Base-by-base conservation (phyloP, 1,284 basidiomycete species). In the Boletus sp. region DNA sequence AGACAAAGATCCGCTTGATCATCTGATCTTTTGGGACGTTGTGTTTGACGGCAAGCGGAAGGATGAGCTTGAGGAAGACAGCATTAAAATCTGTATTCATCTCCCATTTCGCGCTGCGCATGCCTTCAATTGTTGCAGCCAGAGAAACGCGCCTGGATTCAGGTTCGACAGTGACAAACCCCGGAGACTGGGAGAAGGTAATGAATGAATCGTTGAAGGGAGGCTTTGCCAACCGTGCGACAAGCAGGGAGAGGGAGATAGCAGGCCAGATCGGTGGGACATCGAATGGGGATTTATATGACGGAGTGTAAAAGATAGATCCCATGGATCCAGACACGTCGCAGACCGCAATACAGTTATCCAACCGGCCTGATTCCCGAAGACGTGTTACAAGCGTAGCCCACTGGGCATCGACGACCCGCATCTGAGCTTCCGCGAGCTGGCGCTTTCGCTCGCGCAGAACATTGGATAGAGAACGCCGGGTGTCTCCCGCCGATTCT, bases 271-370 rank as follows among this genome's bases (percentile, higher is more conserved):
- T 83, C 0, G 85, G 84, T 0, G 52, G 0, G 7, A 64, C 56
- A 0, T 43, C 13, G 3, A 52, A 59, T 9, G 48, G 9, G 1
- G 45, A 41, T 44, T 39, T 41, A 8, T n/a, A 3, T 12, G 0
- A 43, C 4, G 30, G 4, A 3, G 44, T 27, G 16, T 16, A 4
- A 12, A n/a, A 1, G 16, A 71, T 9, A 7, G 4, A 36, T 0
- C 81, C 81, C 85, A 88, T 88, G 1, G 82, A 84, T 0, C 82
- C 84, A 0, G 82, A 85, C 12, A 88, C 84, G 57, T 88, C 86
- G 59, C 82, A 86, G 10, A 88, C 60, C 0, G 84, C 84, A n/a
- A 88, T 63, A 8, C 75, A 72, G 53, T 80, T 84, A 1, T 82
- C 74, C 33, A 89, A 56, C 9, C 67, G 62, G 0, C 82, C 82